Conservation (phyloP, 1,139 yeast species). For the Cylindricascospora bacillispora region DNA sequence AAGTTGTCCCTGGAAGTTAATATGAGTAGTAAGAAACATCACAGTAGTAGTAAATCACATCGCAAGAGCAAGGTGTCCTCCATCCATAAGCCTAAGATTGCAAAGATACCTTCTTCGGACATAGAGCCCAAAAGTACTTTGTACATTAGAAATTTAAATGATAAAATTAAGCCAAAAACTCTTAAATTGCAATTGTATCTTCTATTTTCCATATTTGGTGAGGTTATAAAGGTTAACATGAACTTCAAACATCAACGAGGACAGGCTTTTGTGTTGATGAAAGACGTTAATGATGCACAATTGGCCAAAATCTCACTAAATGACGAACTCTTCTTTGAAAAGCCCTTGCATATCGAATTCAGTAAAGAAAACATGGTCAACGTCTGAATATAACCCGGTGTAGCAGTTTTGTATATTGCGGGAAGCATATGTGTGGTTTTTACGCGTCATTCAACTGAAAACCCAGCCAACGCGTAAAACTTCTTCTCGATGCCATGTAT, state of each 20-base stretch:
- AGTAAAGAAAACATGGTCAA: conserved; percentile 14
- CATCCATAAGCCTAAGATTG: too few species aligned
- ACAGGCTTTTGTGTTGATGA: conserved; percentile 22
- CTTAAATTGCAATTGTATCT: conserved; percentile 18
- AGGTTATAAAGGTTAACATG: conserved; percentile 18
- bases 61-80: too few species aligned
- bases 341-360: conserved; percentile 14
- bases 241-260: conserved; percentile 15
- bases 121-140: conserved; percentile 19
- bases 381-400: too few species aligned
- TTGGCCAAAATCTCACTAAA: conserved; percentile 18
- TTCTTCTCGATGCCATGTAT: too few species aligned
- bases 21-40: too few species aligned
- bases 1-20: too few species aligned
- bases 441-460: too few species aligned
- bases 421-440: too few species aligned
- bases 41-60: too few species aligned
- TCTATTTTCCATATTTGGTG: conserved; percentile 23
- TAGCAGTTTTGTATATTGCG: too few species aligned
- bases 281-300: conserved; percentile 21
- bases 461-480: too few species aligned
- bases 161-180: conserved; percentile 11
- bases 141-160: conserved; percentile 18
- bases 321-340: conserved; percentile 19
- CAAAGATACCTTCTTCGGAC: too few species aligned